phyloP scores from a whole-genome alignment of 106 monocot genomes.

The Allium fistulosum region DNA sequence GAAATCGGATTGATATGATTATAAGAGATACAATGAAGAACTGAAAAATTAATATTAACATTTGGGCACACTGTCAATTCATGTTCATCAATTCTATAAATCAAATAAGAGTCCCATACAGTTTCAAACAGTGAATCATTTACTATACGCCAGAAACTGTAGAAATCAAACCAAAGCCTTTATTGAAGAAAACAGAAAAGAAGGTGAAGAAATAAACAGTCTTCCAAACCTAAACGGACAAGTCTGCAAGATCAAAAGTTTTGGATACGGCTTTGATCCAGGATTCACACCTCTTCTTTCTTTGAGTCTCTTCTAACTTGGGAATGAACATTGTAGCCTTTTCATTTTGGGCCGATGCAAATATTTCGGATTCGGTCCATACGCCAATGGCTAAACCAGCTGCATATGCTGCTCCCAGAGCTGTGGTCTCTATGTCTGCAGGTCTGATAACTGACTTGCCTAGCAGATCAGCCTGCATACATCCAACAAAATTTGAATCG shows the following conservation, averaged over 20 bases:
- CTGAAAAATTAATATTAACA: no score
- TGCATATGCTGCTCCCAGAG: constrained; percentile 84
- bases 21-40: no score
- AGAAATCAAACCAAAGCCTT: no score
- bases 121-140: no score
- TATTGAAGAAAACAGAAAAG: no score
- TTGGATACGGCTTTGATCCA: constrained; percentile 77
- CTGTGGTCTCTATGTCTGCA: constrained; percentile 70
- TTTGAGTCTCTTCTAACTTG: constrained; percentile 36
- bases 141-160: no score
- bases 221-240: constrained; percentile 21
- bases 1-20: no score
- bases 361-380: constrained; percentile 70
- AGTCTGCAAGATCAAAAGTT: constrained; percentile 76
- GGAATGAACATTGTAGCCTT: constrained; percentile 47
- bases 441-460: constrained; percentile 73
- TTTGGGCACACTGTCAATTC: no score
- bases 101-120: no score
- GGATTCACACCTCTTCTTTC: constrained; percentile 61
- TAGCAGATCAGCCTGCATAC: constrained; percentile 70
- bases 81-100: no score
- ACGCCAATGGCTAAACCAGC: constrained; percentile 69
- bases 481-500: background rate
- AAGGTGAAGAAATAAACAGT: no score
- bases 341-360: constrained; percentile 24